A percentile compares a stretch with the other conserved stretches of the same genome.
phyloP scores from a whole-genome alignment of 1,284 basidiomycete genomes.

The Cryptococcus hybrid region DNA sequence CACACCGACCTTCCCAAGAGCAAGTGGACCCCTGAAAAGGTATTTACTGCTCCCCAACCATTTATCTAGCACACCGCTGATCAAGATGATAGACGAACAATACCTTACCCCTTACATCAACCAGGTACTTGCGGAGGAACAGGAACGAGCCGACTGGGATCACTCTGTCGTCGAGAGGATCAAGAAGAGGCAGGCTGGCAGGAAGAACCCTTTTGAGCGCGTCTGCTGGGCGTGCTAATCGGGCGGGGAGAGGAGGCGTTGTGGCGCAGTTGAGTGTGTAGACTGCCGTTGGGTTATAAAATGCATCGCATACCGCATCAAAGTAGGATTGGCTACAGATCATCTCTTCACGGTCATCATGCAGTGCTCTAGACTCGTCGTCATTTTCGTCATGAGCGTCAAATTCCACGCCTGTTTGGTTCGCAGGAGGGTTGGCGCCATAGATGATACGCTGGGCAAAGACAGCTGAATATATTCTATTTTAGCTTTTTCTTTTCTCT shows the following conservation, averaged over 20 bases:
- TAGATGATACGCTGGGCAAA: conserved; percentile 38
- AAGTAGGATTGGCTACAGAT: too few species aligned
- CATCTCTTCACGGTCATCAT: conserved; percentile 3
- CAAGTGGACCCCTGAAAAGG: conserved; percentile 62
- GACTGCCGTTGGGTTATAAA: too few species aligned
- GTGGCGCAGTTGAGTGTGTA: too few species aligned
- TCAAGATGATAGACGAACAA: conserved; percentile 53
- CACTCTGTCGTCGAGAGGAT: conserved; percentile 54
- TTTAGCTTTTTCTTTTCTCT: neutral
- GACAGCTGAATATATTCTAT: conserved; percentile 22
- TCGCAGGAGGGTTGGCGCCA: conserved; percentile 31
- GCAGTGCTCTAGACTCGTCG: conserved; percentile 13
- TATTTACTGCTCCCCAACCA: neutral
- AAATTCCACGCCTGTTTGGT: neutral
- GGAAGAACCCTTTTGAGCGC: conserved; percentile 11
- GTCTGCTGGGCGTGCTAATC: neutral
- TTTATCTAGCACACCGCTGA: neutral
- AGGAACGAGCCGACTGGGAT: conserved; percentile 84
- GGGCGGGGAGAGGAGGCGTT: too few species aligned
- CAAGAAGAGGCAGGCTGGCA: conserved; percentile 23
- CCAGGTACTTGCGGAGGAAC: conserved; percentile 71
- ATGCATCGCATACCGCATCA: too few species aligned
- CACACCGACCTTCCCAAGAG: conserved; percentile 83
- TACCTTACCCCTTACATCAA: conserved; percentile 70
- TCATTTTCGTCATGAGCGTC: neutral